phyloP scores from a whole-genome alignment of 139 green algal genomes.

The Coelastrella sp. region DNA sequence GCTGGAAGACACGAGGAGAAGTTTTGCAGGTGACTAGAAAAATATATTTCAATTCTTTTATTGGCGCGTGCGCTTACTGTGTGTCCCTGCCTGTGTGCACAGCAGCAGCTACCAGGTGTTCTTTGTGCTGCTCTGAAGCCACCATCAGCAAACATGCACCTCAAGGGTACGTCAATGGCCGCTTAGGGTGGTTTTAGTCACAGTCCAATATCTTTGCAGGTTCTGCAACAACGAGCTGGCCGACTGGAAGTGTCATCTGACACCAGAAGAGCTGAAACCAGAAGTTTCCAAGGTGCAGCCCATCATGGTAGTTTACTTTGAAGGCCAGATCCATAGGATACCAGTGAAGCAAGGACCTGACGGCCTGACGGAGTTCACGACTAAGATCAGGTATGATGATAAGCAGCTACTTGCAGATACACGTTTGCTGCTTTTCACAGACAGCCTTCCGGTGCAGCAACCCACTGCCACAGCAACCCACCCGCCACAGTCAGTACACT shows the following conservation, averaged over 20 bases:
- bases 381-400: slow-evolving; percentile 52
- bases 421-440: neutral
- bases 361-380: slow-evolving; percentile 69
- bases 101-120: neutral
- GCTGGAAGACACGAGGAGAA: slow-evolving; percentile 70
- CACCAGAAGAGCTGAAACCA: slow-evolving; percentile 62
- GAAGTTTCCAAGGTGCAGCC: slow-evolving; percentile 72
- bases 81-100: neutral
- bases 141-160: too few relatives aligned
- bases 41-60: neutral
- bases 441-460: neutral
- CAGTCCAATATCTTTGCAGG: slow-evolving; percentile 39
- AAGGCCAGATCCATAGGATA: slow-evolving; percentile 74
- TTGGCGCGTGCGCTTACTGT: neutral
- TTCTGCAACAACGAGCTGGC: slow-evolving; percentile 68
- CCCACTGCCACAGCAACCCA: neutral
- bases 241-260: slow-evolving; percentile 71
- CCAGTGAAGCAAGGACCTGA: slow-evolving; percentile 70
- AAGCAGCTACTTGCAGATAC: too few relatives aligned
- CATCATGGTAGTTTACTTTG: slow-evolving; percentile 80
- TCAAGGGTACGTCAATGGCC: neutral
- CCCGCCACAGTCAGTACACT: too few relatives aligned
- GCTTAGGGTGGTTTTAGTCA: neutral
- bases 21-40: slow-evolving; percentile 56
- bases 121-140: too few relatives aligned